A percentile compares a stretch with the other conserved stretches of the same genome.
Conservation (phyloP, 129 eudicot genomes). For the Calendula officinalis region DNA sequence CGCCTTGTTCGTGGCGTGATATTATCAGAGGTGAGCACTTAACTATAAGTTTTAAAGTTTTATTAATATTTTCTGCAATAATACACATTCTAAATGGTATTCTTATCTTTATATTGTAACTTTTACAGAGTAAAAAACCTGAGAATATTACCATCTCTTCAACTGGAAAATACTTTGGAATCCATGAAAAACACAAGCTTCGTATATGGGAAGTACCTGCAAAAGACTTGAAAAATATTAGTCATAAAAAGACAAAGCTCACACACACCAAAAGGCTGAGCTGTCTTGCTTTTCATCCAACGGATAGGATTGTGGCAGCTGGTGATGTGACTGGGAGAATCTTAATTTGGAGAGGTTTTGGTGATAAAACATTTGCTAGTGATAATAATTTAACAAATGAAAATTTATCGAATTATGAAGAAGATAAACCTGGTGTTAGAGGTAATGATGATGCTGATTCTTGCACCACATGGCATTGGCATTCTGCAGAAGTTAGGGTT, state of each 20-base stretch:
- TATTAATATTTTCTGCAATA: not conserved
- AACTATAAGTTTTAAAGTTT: not conserved
- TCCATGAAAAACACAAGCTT: slow-evolving; percentile 56
- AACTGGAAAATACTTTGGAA: slow-evolving; percentile 66
- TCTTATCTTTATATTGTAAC: not conserved
- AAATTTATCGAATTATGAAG: slow-evolving; percentile 38
- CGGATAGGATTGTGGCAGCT: slow-evolving; percentile 69
- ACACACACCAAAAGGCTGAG: slow-evolving; percentile 66
- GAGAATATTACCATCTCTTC: slow-evolving; percentile 49
- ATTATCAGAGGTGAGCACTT: slow-evolving; percentile 59
- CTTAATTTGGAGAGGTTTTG: slow-evolving; percentile 80
- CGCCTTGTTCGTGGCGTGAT: slow-evolving; percentile 52
- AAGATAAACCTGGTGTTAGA: slow-evolving; percentile 82
- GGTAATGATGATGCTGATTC: slow-evolving; percentile 82
- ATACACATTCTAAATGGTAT: not conserved
- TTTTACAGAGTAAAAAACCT: slow-evolving; percentile 56
- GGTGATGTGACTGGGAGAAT: slow-evolving; percentile 90
- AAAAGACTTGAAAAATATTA: slow-evolving; percentile 44
- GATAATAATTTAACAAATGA: slow-evolving; percentile 26
- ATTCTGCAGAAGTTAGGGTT: slow-evolving; percentile 78
- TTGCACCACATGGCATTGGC: slow-evolving; percentile 97
- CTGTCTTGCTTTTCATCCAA: slow-evolving; percentile 80
- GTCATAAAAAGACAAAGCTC: slow-evolving; percentile 49
- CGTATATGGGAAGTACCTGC: slow-evolving; percentile 77
- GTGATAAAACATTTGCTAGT: slow-evolving; percentile 38